phyloP scores from a whole-genome alignment of 208 protist genomes.

The Crithidia bombi region DNA sequence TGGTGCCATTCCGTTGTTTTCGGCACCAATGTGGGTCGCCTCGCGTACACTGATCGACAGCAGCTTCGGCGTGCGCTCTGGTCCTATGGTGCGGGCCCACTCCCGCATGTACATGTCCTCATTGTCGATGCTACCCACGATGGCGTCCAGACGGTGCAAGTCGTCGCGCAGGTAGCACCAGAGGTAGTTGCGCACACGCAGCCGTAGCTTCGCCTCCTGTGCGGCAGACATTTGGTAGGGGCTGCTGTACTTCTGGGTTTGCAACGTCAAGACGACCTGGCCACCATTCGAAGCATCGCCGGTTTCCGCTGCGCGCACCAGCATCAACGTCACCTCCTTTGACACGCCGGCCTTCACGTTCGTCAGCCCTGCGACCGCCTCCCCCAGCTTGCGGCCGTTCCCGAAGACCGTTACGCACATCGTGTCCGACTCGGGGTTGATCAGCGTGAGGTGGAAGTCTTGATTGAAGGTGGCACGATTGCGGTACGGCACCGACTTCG shows the following conservation, averaged over 20 bases:
- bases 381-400: slow-evolving; percentile 58
- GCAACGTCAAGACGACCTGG: slow-evolving; percentile 47
- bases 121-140: slow-evolving; percentile 61
- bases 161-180: slow-evolving; percentile 84
- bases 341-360: slow-evolving; percentile 50
- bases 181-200: slow-evolving; percentile 72
- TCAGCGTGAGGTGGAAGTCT: slow-evolving; percentile 50
- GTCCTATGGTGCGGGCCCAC: slow-evolving; percentile 63
- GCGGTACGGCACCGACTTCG: slow-evolving; percentile 50
- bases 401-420: slow-evolving; percentile 60
- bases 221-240: slow-evolving; percentile 33
- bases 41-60: slow-evolving; percentile 43
- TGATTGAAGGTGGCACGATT: slow-evolving; percentile 56
- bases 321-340: slow-evolving; percentile 59
- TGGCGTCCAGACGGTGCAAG: slow-evolving; percentile 76
- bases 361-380: slow-evolving; percentile 62
- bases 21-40: slow-evolving; percentile 26
- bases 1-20: slow-evolving; percentile 14
- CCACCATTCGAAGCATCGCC: slow-evolving; percentile 68
- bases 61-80: slow-evolving; percentile 44
- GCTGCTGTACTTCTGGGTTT: slow-evolving; percentile 55
- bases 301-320: slow-evolving; percentile 74
- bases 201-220: slow-evolving; percentile 48
- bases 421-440: slow-evolving; percentile 39
- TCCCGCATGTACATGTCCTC: slow-evolving; percentile 57